Base-by-base conservation (phyloP, 495 filamentous ascomycete species). In the Penicillium chermesinum region DNA sequence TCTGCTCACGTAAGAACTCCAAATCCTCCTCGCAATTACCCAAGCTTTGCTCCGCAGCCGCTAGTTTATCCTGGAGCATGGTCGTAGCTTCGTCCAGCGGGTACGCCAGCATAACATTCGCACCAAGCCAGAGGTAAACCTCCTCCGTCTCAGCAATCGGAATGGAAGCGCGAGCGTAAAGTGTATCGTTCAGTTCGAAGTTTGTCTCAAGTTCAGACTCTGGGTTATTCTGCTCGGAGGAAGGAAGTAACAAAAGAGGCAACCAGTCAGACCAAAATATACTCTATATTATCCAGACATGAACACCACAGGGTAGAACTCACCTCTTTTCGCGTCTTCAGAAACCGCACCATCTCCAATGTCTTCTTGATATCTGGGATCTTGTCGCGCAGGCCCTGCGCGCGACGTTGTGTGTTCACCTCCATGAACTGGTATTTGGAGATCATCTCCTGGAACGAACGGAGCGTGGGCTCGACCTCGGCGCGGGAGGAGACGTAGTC, bases 371-470 rank as follows among this genome's bases (percentile, higher is more conserved):
- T 96, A 65, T 98, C 93, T 1, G 93, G 93, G 58, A 97, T 86
- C 76, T 96, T 98, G 55, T 96, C 93, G 63, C 83, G 86, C 37
- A 97, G 71, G 13, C 90, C 89, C 9, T 75, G 76, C n/a, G 84
- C 83, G 38, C 93, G 82, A 40, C 87, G 76, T 58, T 91, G 83
- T 19, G 88, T 87, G 71, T 96, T 97, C 57, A 85, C 76, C 74
- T 97, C 89, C 93, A 98, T 98, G 71, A 96, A 98, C 66, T 97
- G 94, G 72, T 98, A 98, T 76, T 98, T 97, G 45, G 91, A 90
- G 56, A 98, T 97, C 94, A 98, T 95, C 76, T 98, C 93, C 67
- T 97, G 93, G 67, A 98, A 97, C 59, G 79, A 89, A 63, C 86
- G 84, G 58, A 98, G 76, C 19, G 90, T 95, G 17, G 79, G 71